Evolutionary conservation across 495 filamentous ascomycete genomes (phyloP).

Genomic region (Aspergillus campestris): DNA sequence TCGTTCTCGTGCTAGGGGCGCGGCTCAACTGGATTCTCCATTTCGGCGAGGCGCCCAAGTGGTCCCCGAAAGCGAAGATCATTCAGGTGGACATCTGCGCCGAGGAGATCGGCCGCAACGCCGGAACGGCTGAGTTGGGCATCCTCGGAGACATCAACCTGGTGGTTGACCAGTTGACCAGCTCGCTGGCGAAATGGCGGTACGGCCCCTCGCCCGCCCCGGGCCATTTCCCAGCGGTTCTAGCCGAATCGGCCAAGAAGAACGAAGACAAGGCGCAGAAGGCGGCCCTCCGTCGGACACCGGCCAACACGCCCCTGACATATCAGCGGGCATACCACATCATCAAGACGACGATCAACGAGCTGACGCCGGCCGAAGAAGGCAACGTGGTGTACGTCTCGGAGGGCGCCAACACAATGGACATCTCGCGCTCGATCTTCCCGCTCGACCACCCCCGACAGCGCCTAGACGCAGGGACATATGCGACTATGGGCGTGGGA

Average conservation of each 20-base stretch:
- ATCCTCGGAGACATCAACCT: conserved; percentile 47
- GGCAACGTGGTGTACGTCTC: conserved; percentile 54
- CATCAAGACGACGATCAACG: conserved; percentile 41
- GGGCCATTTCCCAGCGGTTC: conserved; percentile 22
- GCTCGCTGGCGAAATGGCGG: conserved; percentile 33
- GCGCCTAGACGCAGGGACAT: conserved; percentile 55
- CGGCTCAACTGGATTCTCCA: conserved; percentile 60
- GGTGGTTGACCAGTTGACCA: conserved; percentile 40
- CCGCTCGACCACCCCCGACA: conserved; percentile 49
- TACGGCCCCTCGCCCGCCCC: conserved; percentile 33
- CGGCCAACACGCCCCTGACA: conserved; percentile 36
- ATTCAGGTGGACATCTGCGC: conserved; percentile 53
- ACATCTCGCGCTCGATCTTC: conserved; percentile 55
- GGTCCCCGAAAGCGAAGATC: conserved; percentile 43
- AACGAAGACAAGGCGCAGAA: conserved; percentile 39
- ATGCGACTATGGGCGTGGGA: conserved; percentile 63
- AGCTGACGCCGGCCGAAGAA: conserved; percentile 29
- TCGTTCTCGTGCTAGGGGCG: conserved; percentile 52
- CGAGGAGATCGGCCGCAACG: conserved; percentile 48
- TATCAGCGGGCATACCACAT: conserved; percentile 48
- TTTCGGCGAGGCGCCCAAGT: conserved; percentile 52
- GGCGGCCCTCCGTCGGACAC: conserved; percentile 26
- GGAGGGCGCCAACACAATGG: conserved; percentile 63
- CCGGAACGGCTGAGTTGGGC: conserved; percentile 36
- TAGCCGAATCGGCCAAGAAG: conserved; percentile 32